Conservation (phyloP, 2,329 filamentous ascomycete species). For the Fusarium hainanense region DNA sequence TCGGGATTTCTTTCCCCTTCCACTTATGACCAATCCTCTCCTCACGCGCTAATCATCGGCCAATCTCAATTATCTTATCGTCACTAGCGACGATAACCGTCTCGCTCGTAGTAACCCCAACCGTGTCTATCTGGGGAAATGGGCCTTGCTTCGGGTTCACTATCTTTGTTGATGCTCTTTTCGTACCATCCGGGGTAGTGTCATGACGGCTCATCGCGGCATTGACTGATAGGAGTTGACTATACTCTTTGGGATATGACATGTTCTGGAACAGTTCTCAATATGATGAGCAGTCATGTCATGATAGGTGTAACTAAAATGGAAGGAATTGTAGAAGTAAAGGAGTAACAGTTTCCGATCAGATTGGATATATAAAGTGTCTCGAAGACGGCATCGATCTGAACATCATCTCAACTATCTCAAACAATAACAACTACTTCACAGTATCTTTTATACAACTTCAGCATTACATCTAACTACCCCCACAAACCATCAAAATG, state of each 20-base stretch:
- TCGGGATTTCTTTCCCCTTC: slow-evolving; percentile 31
- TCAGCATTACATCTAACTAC: not conserved
- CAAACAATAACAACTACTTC: not conserved
- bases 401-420: not conserved
- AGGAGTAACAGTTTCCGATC: slow-evolving; percentile 30
- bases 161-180: slow-evolving; percentile 23
- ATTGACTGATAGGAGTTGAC: slow-evolving; percentile 1
- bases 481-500: slow-evolving; percentile 6
- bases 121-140: not conserved
- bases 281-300: not conserved
- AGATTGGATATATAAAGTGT: slow-evolving; percentile 15
- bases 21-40: not conserved
- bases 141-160: slow-evolving; percentile 5
- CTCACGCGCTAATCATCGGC: not conserved
- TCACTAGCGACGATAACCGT: slow-evolving; percentile 31
- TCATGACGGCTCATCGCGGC: slow-evolving; percentile 23
- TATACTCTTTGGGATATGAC: not conserved
- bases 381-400: not conserved
- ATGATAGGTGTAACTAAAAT: not conserved
- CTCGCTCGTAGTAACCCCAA: not conserved
- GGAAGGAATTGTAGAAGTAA: slow-evolving; percentile 8
- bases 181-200: not conserved
- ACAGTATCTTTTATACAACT: not conserved
- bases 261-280: not conserved
- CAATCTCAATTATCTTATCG: not conserved